These are phyloP conservation scores for Microthlaspi erraticum DNA, from an alignment of 345 rosid species.

Conservation along the genomic window DNA sequence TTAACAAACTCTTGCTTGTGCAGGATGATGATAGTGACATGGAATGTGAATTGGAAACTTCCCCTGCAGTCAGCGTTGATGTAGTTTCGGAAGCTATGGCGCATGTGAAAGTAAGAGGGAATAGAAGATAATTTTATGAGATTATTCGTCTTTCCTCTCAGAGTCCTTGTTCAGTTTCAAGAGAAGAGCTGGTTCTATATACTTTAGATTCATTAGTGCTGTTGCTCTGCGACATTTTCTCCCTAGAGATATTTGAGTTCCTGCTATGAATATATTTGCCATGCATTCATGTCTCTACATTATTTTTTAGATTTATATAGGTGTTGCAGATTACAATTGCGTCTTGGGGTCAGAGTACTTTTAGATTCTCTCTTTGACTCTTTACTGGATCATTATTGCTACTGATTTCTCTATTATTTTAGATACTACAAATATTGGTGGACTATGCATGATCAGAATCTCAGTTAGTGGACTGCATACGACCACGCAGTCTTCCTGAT, in stretches of 20 bases:
- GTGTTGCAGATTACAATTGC: conserved; percentile 6
- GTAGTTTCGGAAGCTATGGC: conserved; percentile 83
- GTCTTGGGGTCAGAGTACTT: background rate
- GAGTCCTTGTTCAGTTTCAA: conserved; percentile 12
- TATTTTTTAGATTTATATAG: conserved; percentile 23
- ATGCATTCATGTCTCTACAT: conserved; percentile 11
- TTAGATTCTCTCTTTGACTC: background rate
- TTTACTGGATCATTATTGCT: conserved; percentile 6
- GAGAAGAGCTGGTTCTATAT: conserved; percentile 24
- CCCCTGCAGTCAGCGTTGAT: conserved; percentile 66
- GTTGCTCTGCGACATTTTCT: conserved; percentile 6
- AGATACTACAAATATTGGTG: conserved; percentile 7
- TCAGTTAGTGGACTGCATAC: conserved; percentile 20
- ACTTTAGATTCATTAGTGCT: conserved; percentile 2
- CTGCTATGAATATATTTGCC: conserved; percentile 11
- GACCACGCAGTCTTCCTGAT: conserved; percentile 7
- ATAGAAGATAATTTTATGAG: conserved; percentile 11
- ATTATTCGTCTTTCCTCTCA: background rate
- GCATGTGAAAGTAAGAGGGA: conserved; percentile 69
- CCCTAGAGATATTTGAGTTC: background rate
- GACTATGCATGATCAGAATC: conserved; percentile 20
- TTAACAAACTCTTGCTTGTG: conserved; percentile 26
- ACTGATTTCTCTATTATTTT: conserved; percentile 6
- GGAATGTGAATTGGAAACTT: conserved; percentile 87
- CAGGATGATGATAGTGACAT: conserved; percentile 96